Conservation (phyloP, 2,329 filamentous ascomycete genomes). For the Gnomoniopsis smithogilvyi region DNA sequence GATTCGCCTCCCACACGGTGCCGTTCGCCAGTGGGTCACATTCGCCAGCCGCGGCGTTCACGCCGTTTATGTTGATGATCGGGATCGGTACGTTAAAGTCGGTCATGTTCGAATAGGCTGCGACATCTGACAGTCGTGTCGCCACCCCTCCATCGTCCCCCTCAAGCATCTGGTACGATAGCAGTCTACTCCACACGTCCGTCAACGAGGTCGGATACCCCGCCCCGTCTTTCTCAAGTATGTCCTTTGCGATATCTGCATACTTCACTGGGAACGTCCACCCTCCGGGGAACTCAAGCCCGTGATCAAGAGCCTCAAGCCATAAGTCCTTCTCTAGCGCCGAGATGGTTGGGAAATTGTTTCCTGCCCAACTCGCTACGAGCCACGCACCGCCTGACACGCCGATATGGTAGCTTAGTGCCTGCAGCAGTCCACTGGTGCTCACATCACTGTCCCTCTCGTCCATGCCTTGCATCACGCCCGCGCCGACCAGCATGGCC, state of each 20-base stretch:
- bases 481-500: neutral
- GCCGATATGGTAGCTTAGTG: constrained; percentile 3
- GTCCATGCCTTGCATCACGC: constrained; percentile 8
- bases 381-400: constrained; percentile 8
- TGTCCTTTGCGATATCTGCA: neutral
- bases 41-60: neutral
- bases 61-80: neutral
- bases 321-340: neutral
- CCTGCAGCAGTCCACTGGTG: constrained; percentile 2
- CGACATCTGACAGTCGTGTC: neutral
- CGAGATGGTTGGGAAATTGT: constrained; percentile 3
- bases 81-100: neutral
- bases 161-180: constrained; percentile 6
- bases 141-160: neutral
- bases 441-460: neutral
- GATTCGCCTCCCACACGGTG: constrained; percentile 6
- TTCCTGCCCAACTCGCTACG: neutral
- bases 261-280: constrained; percentile 1
- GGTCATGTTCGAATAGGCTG: neutral
- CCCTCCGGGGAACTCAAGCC: neutral
- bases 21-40: neutral
- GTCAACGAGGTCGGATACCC: constrained; percentile 1
- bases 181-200: constrained; percentile 1
- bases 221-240: neutral
- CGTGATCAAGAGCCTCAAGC: neutral